Conservation (phyloP, 106 monocot genomes). For the Dendrobium huoshanense region DNA sequence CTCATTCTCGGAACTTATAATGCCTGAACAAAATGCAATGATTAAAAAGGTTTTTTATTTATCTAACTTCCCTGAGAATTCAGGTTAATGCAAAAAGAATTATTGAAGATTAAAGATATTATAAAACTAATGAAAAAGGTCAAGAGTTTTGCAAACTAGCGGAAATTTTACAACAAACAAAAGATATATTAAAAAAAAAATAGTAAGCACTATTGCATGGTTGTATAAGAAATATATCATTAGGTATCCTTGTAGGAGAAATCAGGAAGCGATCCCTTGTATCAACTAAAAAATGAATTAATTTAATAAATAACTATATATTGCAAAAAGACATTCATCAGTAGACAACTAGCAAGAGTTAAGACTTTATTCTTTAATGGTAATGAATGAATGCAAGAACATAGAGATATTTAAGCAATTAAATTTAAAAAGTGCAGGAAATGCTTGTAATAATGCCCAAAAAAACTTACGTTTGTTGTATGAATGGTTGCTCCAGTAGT, state of each 20-base stretch:
- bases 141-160: too few relatives aligned
- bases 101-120: too few relatives aligned
- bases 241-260: neutral
- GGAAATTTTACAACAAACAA: too few relatives aligned
- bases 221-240: neutral
- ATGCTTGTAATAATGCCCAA: neutral
- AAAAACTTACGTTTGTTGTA: conserved; percentile 75
- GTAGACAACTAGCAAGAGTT: neutral
- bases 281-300: neutral
- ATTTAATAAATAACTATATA: neutral
- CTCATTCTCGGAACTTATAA: neutral
- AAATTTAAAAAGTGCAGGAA: neutral
- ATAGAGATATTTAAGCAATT: neutral
- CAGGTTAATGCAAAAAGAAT: too few relatives aligned
- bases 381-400: neutral
- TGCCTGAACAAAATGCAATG: neutral
- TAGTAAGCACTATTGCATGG: neutral
- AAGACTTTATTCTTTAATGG: neutral
- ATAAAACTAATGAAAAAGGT: too few relatives aligned
- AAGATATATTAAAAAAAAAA: neutral
- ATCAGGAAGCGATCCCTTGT: neutral
- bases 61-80: too few relatives aligned
- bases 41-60: neutral
- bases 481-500: conserved; percentile 98
- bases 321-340: neutral